phyloP scores from a whole-genome alignment of 345 rosid genomes.

The Citrus reticulata region DNA sequence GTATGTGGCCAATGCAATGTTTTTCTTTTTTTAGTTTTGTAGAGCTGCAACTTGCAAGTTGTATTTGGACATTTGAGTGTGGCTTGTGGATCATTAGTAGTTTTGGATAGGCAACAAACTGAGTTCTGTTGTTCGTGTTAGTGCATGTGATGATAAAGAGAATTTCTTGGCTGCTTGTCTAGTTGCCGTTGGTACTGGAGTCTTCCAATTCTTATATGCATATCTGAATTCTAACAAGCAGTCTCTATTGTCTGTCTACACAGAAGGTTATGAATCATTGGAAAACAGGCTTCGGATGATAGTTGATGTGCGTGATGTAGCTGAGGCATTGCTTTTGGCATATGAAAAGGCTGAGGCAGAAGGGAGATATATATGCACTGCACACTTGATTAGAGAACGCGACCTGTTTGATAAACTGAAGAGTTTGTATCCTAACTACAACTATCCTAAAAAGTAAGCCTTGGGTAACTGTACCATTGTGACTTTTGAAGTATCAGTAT shows the following conservation, averaged over 20 bases:
- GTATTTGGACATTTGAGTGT: not conserved
- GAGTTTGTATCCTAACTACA: conserved; percentile 51
- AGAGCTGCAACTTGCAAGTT: not conserved
- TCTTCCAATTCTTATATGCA: not conserved
- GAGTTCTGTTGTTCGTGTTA: not conserved
- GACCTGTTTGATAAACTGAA: conserved; percentile 45
- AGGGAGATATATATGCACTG: conserved; percentile 54
- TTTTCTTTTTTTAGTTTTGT: not conserved
- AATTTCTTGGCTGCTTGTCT: not conserved
- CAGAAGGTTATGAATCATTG: conserved; percentile 41
- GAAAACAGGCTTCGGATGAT: conserved; percentile 29
- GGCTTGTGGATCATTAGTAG: not conserved
- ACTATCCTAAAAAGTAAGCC: conserved; percentile 48
- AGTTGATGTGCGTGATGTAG: conserved; percentile 37
- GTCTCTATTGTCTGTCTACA: not conserved
- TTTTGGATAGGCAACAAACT: not conserved
- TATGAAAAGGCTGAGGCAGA: conserved; percentile 47
- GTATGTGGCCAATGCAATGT: conserved; percentile 9
- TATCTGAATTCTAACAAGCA: not conserved
- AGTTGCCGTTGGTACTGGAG: not conserved
- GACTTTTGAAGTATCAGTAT: not conserved
- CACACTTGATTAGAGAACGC: conserved; percentile 19
- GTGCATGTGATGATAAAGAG: not conserved
- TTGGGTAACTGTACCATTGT: not conserved
- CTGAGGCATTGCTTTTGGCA: conserved; percentile 37